Percentiles rank a stretch among this genome's conserved stretches.
Evolutionary conservation across 2,329 filamentous ascomycete genomes (phyloP).

Genomic region (Alternaria dauci): DNA sequence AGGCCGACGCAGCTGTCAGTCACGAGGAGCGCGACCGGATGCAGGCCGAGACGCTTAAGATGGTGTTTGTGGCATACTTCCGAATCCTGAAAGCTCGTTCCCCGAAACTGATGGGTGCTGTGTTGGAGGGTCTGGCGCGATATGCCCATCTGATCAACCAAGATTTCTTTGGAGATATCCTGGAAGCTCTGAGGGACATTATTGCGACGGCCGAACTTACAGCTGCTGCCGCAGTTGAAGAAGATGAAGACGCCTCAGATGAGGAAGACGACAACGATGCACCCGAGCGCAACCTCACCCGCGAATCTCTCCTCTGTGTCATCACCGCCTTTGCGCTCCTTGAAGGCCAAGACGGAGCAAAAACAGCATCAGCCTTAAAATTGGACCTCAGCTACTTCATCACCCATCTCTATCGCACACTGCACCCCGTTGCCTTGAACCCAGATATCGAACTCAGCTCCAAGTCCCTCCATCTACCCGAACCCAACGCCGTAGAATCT

Average conservation of each 20-base stretch:
- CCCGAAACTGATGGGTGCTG: slow-evolving; percentile 91
- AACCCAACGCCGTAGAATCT: slow-evolving; percentile 63
- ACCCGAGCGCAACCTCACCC: slow-evolving; percentile 72
- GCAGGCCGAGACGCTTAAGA: slow-evolving; percentile 93
- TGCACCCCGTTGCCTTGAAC: slow-evolving; percentile 80
- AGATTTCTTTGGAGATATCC: slow-evolving; percentile 95
- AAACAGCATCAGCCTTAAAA: slow-evolving; percentile 80
- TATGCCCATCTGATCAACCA: slow-evolving; percentile 98
- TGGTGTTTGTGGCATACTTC: slow-evolving; percentile 96
- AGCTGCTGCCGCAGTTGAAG: slow-evolving; percentile 57
- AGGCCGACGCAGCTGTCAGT: slow-evolving; percentile 88
- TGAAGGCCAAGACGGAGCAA: slow-evolving; percentile 90
- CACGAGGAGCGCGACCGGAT: slow-evolving; percentile 93
- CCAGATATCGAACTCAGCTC: slow-evolving; percentile 84
- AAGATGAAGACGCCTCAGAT: slow-evolving; percentile 58
- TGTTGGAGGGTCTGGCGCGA: slow-evolving; percentile 90
- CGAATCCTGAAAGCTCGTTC: slow-evolving; percentile 85
- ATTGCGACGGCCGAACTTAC: slow-evolving; percentile 73
- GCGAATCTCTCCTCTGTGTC: slow-evolving; percentile 91
- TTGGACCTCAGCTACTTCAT: slow-evolving; percentile 96
- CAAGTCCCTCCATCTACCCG: slow-evolving; percentile 74
- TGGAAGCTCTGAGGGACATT: slow-evolving; percentile 93
- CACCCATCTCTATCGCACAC: slow-evolving; percentile 86
- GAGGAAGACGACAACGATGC: slow-evolving; percentile 59
- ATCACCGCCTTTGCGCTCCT: slow-evolving; percentile 97